Conservation (phyloP, 257 asterid genomes). For the Misopates orontium region DNA sequence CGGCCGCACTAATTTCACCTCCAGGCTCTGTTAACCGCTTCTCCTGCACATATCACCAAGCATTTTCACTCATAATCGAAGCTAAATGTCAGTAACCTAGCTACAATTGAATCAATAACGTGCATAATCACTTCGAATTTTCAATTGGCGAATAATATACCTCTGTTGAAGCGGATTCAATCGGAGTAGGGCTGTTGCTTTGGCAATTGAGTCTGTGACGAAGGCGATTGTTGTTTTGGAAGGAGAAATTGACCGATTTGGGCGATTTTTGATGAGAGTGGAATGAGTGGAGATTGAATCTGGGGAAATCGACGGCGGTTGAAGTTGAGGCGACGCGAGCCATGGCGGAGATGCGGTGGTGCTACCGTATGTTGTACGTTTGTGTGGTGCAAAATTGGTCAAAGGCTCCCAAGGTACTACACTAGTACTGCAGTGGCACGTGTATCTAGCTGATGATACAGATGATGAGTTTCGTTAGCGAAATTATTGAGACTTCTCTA, state of each 20-base stretch:
- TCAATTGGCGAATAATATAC: slow-evolving; percentile 22
- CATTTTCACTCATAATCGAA: not conserved
- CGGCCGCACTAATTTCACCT: slow-evolving; percentile 28
- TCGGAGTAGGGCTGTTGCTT: slow-evolving; percentile 40
- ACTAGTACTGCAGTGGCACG: slow-evolving; percentile 6
- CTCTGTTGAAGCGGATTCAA: slow-evolving; percentile 40
- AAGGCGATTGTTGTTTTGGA: slow-evolving; percentile 29
- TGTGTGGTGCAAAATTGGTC: slow-evolving; percentile 25
- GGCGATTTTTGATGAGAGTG: slow-evolving; percentile 29
- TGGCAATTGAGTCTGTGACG: slow-evolving; percentile 44
- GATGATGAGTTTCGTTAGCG: too few relatives aligned
- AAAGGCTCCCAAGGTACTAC: slow-evolving; percentile 13
- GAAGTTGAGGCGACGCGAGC: slow-evolving; percentile 65
- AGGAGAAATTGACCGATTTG: slow-evolving; percentile 31
- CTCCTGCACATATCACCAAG: slow-evolving; percentile 44
- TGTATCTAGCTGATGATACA: not conserved
- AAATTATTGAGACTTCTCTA: too few relatives aligned
- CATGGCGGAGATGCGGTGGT: slow-evolving; percentile 45
- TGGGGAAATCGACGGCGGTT: slow-evolving; percentile 44
- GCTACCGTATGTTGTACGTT: slow-evolving; percentile 11
- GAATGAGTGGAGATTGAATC: slow-evolving; percentile 33
- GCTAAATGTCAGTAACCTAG: not conserved
- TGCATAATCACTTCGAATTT: not conserved
- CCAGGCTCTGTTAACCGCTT: slow-evolving; percentile 40
- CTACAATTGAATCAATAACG: not conserved